Evolutionary conservation across 1,139 yeast species (phyloP), one percentile per base, ranked within the genome.

Genomic region (Hanseniaspora gamundiae): DNA sequence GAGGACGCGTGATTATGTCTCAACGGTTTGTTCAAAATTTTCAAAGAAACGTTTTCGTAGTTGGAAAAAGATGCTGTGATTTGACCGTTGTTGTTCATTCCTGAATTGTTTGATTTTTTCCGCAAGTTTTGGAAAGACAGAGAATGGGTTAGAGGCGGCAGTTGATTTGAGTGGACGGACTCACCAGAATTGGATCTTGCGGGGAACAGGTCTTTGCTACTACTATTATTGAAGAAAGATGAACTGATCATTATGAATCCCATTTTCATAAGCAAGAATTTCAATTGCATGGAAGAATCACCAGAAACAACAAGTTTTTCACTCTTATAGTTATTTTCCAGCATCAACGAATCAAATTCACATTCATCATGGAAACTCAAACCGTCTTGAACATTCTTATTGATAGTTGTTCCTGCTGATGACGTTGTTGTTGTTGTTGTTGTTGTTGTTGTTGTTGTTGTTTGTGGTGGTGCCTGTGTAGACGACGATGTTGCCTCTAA

Each of bases 221-320:
- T 17, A 9, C 10, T 17, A 5, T 19, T 33, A 8, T 33, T 17
- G 36, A 33, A 33, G 10, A 33, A 33, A 17, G 22, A 11, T 3
- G 36, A 17, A 17, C 57, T 58, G 2, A 59, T 42, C 26, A 58
- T 43, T 31, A 52, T 55, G 40, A 56, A 59, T 2, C 57, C 56
- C 19, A 48, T 49, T 26, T 56, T 52, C 20, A 64, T 42, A 11
- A 71, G 49, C 41, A 63, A 52, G 39, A 70, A 61, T 46, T 66
- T 68, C 22, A 70, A 57, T 50, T 71, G 74, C 42, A 65, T 64
- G 8, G 68, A 49, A 49, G 70, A 70, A 50, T 72, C 75, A 21
- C 61, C 57, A 36, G 71, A 71, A 9, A 71, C 59, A 53, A 73
- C 56, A 49, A 67, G 68, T n/a, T 57, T 52, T 47, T 63, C 57